These are phyloP conservation scores for Fusarium tuaranense DNA, from an alignment of 2,329 filamentous ascomycete genomes.

Conservation along the genomic window DNA sequence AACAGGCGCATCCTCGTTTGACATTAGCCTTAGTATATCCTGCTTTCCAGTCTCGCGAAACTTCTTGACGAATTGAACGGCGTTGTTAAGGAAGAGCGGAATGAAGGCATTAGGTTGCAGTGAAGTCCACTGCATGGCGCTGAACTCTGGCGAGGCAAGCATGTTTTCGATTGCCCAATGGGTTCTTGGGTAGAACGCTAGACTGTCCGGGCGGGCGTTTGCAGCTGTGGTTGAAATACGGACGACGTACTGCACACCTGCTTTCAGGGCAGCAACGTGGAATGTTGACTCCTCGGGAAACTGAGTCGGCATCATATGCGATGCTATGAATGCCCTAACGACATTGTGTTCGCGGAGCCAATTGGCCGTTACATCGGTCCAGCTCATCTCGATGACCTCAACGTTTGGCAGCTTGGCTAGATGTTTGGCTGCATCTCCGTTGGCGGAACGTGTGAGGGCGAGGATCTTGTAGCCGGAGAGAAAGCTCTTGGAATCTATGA, in stretches of 20 bases:
- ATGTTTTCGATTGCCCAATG: constrained; percentile 57
- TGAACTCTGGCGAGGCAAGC: constrained; percentile 51
- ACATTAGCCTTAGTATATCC: constrained; percentile 43
- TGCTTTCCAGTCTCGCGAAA: constrained; percentile 50
- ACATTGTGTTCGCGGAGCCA: constrained; percentile 55
- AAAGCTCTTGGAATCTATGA: constrained; percentile 33
- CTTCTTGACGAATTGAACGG: constrained; percentile 48
- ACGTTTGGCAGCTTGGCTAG: constrained; percentile 50
- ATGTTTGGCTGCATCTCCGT: constrained; percentile 33
- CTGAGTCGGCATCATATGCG: constrained; percentile 51
- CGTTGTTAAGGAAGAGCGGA: constrained; percentile 30
- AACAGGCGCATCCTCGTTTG: constrained; percentile 44
- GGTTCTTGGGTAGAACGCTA: constrained; percentile 50
- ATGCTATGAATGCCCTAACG: constrained; percentile 53
- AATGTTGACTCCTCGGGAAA: constrained; percentile 56
- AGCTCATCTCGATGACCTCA: constrained; percentile 50
- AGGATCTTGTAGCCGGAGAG: constrained; percentile 20
- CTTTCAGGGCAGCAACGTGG: constrained; percentile 48
- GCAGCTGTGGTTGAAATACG: constrained; percentile 54
- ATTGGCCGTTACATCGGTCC: constrained; percentile 51
- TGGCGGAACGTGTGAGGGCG: constrained; percentile 32
- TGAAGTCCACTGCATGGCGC: constrained; percentile 52
- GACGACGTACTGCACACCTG: constrained; percentile 56
- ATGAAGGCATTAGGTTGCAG: constrained; percentile 51
- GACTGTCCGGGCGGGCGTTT: constrained; percentile 50